phyloP scores from a whole-genome alignment of 2,329 filamentous ascomycete species.

The Chaetothyriales sp. region DNA sequence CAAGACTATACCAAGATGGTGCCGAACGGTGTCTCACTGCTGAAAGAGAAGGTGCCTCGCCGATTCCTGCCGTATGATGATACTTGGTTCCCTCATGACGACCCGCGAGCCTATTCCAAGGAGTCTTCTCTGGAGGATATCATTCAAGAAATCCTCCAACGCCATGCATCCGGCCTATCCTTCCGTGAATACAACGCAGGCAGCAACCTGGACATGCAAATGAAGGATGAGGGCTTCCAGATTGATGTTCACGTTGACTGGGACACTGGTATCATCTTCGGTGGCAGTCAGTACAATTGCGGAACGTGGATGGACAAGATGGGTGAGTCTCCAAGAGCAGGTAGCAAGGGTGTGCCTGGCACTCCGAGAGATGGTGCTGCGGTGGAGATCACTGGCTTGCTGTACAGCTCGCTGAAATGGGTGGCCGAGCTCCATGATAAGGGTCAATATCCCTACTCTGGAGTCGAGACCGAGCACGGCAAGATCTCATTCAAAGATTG shows the following conservation, averaged over 20 bases:
- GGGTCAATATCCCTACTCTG: slow-evolving; percentile 56
- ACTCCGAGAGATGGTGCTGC: slow-evolving; percentile 95
- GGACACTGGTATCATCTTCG: slow-evolving; percentile 79
- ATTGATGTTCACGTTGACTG: slow-evolving; percentile 85
- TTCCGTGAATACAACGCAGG: slow-evolving; percentile 94
- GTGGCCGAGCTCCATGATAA: slow-evolving; percentile 49
- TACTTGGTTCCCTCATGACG: slow-evolving; percentile 74
- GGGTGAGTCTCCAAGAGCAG: slow-evolving; percentile 87
- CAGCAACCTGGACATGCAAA: slow-evolving; percentile 73
- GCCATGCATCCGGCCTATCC: slow-evolving; percentile 77
- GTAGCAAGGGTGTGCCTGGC: slow-evolving; percentile 82
- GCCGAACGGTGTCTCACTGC: slow-evolving; percentile 56
- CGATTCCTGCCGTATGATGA: slow-evolving; percentile 93
- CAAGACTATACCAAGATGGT: slow-evolving; percentile 80
- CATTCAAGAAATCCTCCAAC: slow-evolving; percentile 82
- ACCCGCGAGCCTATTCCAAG: slow-evolving; percentile 69
- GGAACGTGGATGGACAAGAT: slow-evolving; percentile 99
- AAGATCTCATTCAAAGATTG: slow-evolving; percentile 59
- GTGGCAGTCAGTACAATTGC: slow-evolving; percentile 86
- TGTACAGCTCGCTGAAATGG: slow-evolving; percentile 83
- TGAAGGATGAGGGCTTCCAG: slow-evolving; percentile 83
- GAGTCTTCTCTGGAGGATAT: slow-evolving; percentile 74
- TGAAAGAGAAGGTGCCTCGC: slow-evolving; percentile 63
- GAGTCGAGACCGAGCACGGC: slow-evolving; percentile 52
- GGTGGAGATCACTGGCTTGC: slow-evolving; percentile 82